These are phyloP conservation scores for Phaeosphaeria sp. DNA, from an alignment of 2,329 filamentous ascomycete genomes.

Conservation along the genomic window DNA sequence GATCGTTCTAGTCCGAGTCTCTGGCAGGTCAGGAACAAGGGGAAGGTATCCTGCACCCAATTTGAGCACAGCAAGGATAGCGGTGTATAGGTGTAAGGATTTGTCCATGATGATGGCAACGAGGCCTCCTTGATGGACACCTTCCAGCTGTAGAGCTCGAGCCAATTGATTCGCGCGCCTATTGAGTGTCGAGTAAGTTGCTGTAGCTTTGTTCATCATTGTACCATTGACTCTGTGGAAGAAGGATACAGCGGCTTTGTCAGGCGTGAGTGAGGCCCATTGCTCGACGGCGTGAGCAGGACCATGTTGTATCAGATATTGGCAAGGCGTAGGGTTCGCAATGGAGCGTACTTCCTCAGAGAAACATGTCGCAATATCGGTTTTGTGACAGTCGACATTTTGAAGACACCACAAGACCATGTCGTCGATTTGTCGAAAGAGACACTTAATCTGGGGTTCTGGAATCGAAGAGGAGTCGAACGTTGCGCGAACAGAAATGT, in stretches of 20 bases:
- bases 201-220: constrained; percentile 43
- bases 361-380: constrained; percentile 32
- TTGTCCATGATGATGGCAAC: constrained; percentile 82
- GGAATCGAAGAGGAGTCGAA: constrained; percentile 64
- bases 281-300: constrained; percentile 60
- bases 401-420: constrained; percentile 56
- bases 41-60: constrained; percentile 81
- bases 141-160: constrained; percentile 57
- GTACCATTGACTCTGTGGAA: constrained; percentile 52
- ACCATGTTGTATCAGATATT: constrained; percentile 26
- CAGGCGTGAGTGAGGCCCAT: constrained; percentile 57
- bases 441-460: constrained; percentile 58
- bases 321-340: constrained; percentile 47
- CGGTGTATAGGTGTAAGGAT: constrained; percentile 72
- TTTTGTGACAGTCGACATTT: constrained; percentile 41
- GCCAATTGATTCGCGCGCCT: constrained; percentile 69
- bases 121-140: constrained; percentile 61
- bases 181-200: constrained; percentile 73
- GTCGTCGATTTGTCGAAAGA: constrained; percentile 68
- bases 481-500: constrained; percentile 60
- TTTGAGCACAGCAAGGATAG: constrained; percentile 77
- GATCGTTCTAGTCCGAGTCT: constrained; percentile 66
- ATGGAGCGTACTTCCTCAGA: constrained; percentile 45
- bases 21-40: constrained; percentile 73
- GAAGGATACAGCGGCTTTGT: constrained; percentile 70